A percentile compares a stretch with the other conserved stretches of the same genome.
phyloP scores from a whole-genome alignment of 176 grass and related monocot genomes.

The Juncus effusus region DNA sequence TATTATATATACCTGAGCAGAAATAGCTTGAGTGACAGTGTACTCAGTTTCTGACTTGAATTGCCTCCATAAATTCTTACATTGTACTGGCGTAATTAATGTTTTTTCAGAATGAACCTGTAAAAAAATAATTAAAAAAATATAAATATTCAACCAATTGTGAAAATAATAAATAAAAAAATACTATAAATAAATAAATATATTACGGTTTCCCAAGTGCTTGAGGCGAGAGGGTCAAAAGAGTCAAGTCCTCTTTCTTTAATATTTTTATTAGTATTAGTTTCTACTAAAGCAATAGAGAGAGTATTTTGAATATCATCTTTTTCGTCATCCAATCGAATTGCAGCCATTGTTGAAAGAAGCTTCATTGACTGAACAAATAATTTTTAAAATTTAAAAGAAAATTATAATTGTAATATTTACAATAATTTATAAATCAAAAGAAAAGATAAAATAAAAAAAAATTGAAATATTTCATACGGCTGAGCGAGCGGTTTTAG shows the following conservation, averaged over 20 bases:
- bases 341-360: constrained; percentile 81
- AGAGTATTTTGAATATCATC: constrained; percentile 82
- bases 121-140: constrained; percentile 28
- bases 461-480: constrained; percentile 44
- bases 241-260: constrained; percentile 69
- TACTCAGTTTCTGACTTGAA: constrained; percentile 93
- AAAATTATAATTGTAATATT: constrained; percentile 7
- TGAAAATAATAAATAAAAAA: constrained; percentile 5
- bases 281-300: constrained; percentile 62
- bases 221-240: constrained; percentile 83
- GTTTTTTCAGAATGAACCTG: constrained; percentile 69
- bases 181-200: constrained; percentile 22
- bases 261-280: constrained; percentile 33
- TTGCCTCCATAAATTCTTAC: constrained; percentile 89
- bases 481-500: constrained; percentile 83
- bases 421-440: no score
- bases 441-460: no score
- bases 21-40: constrained; percentile 83
- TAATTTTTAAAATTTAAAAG: background rate
- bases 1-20: constrained; percentile 65
- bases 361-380: constrained; percentile 86
- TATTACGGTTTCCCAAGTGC: constrained; percentile 83
- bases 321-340: constrained; percentile 80
- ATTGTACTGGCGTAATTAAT: constrained; percentile 84
- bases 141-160: background rate